Base-by-base conservation (phyloP, 768 basidiomycete species). In the Russula earlei region DNA sequence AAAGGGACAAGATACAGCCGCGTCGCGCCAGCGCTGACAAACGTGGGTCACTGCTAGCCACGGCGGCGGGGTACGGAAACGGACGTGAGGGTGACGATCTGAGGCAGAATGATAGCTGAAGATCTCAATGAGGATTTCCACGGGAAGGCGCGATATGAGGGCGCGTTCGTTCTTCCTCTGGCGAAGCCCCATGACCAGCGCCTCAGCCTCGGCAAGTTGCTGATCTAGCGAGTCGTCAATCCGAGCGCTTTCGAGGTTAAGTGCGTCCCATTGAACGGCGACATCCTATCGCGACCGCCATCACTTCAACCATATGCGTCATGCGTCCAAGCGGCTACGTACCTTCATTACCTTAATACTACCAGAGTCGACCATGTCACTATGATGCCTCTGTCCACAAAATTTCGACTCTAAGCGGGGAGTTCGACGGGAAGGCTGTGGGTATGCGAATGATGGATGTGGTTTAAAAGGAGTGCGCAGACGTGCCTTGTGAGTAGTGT, bases 31-130 rank as follows among this genome's bases (percentile, higher is more conserved):
- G 27, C 58, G 58, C 24, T 51, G 58, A 34, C 58, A 60, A 20
- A 60, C 58, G 8, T 60, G 58, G 1, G 58, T 60, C 31, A 58
- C 58, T 0, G 58, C 56, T 14, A 60, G 19, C 58, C 58, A 60
- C 1, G 45, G 25, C 38, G 58, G 58, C 4, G 58, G 58, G 2
- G 55, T 24, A 27, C 55, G 55, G 27, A 41, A 36, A 31, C 49
- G 58, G 43, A 49, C 20, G 40, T 60, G 58, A 17, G 58, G 58
- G 15, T 42, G 27, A 10, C 36, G 45, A 12, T 58, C 55, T 11
- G 56, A 58, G 7, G 58, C 55, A n/a, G 56, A 19, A 17, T 34
- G 31, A 44, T 58, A 60, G 49, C 58, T 52, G 49, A 60, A 60
- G 31, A 60, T 27, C 3, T 60, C 56, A 4, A 42, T 37, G 31